Conservation (phyloP, 2,329 filamentous ascomycete genomes). For the Colletotrichum salicis region DNA sequence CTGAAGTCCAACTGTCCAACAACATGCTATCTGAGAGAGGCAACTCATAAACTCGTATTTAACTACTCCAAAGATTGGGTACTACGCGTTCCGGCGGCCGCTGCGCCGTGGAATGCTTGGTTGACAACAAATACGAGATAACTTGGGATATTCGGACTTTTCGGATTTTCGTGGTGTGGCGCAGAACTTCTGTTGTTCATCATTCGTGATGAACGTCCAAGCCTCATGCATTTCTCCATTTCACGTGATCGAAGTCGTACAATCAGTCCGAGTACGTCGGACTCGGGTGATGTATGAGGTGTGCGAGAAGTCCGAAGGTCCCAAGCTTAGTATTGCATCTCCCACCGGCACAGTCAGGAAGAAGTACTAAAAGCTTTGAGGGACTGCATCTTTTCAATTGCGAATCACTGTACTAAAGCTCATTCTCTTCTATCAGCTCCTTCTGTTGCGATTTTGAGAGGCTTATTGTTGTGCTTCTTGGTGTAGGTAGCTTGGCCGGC, state of each 20-base stretch:
- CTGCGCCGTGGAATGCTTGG: too few species aligned
- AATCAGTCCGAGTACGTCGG: conserved; percentile 1
- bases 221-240: background rate
- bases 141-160: background rate
- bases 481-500: too few species aligned
- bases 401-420: too few species aligned
- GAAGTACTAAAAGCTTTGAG: too few species aligned
- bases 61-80: too few species aligned
- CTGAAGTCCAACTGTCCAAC: too few species aligned
- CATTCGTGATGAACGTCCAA: background rate
- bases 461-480: background rate
- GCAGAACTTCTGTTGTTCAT: background rate
- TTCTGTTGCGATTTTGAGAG: background rate
- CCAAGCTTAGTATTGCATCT: background rate
- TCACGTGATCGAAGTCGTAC: background rate
- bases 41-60: too few species aligned
- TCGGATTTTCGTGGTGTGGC: background rate
- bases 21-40: too few species aligned
- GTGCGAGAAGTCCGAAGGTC: background rate
- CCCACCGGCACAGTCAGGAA: background rate
- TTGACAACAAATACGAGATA: background rate
- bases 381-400: background rate
- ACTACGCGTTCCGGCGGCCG: too few species aligned
- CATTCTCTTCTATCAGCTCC: too few species aligned
- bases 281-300: conserved; percentile 8